These are phyloP conservation scores for Solanum piurae DNA, from an alignment of 257 asterid species.

Conservation along the genomic window DNA sequence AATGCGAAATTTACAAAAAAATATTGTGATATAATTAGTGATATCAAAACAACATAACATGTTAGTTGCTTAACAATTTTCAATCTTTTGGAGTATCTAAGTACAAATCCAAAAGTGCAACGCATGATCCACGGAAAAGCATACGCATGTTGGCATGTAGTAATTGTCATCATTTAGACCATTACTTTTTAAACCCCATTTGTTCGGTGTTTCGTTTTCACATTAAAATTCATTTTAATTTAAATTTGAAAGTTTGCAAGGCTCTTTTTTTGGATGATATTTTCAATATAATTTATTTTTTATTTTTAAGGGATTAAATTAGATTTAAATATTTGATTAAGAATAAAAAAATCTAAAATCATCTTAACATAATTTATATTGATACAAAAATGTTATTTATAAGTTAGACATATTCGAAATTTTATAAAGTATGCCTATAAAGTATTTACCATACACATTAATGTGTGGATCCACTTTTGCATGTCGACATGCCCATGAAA, in stretches of 20 bases:
- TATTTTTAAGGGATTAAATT: not conserved
- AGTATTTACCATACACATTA: too few relatives aligned
- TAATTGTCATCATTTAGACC: not conserved
- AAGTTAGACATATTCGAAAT: not conserved
- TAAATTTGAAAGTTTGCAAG: too few relatives aligned
- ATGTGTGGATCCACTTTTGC: not conserved
- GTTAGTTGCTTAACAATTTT: not conserved
- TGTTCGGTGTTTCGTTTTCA: not conserved
- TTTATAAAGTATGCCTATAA: not conserved
- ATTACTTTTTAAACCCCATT: not conserved
- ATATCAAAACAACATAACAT: not conserved
- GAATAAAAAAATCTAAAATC: not conserved
- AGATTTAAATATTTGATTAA: not conserved
- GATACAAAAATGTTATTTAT: not conserved
- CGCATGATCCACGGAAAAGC: not conserved
- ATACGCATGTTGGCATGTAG: not conserved
- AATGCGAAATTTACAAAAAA: not conserved
- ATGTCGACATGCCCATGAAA: not conserved
- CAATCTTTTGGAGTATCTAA: not conserved
- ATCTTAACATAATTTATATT: not conserved
- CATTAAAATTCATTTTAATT: not conserved
- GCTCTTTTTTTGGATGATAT: not conserved
- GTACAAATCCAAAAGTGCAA: not conserved
- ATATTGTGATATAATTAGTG: not conserved
- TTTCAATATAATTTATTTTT: too few relatives aligned